These are phyloP conservation scores for Aspergillus brasiliensis DNA, from an alignment of 2,329 filamentous ascomycete species.

Conservation along the genomic window DNA sequence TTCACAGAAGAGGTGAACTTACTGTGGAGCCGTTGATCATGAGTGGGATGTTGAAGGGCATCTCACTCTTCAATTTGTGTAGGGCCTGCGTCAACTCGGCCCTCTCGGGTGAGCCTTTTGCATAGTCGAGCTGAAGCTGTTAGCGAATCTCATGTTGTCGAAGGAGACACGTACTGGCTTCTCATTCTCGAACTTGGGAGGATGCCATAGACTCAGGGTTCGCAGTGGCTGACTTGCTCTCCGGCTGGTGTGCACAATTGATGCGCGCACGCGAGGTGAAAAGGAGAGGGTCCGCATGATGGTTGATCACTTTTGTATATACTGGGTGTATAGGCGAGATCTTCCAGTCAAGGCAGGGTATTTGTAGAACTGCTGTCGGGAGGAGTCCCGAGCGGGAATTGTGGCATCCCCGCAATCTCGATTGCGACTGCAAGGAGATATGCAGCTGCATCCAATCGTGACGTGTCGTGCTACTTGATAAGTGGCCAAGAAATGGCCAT, in stretches of 20 bases:
- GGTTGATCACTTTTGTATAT: not conserved
- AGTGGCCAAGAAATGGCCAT: not conserved
- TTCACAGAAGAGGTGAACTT: not conserved
- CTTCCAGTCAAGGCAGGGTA: not conserved
- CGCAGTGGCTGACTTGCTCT: not conserved
- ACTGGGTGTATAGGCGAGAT: not conserved
- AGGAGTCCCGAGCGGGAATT: not conserved
- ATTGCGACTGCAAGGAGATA: not conserved
- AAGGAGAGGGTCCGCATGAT: constrained; percentile 3
- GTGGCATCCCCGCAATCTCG: not conserved
- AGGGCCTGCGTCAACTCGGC: constrained; percentile 34
- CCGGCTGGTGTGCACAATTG: not conserved
- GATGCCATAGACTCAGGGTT: constrained; percentile 15
- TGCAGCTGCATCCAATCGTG: not conserved
- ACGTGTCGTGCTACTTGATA: not conserved
- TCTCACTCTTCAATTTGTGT: constrained; percentile 31
- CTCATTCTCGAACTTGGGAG: constrained; percentile 31
- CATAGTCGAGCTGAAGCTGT: constrained; percentile 24
- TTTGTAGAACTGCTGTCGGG: not conserved
- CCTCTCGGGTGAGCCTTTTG: constrained; percentile 35
- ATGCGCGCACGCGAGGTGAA: not conserved
- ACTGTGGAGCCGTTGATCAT: constrained; percentile 26
- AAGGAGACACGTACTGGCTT: constrained; percentile 19
- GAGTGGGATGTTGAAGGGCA: constrained; percentile 35
- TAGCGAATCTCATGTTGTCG: not conserved